Conservation (phyloP, 768 basidiomycete species). For the Lactifluus rugatus region DNA sequence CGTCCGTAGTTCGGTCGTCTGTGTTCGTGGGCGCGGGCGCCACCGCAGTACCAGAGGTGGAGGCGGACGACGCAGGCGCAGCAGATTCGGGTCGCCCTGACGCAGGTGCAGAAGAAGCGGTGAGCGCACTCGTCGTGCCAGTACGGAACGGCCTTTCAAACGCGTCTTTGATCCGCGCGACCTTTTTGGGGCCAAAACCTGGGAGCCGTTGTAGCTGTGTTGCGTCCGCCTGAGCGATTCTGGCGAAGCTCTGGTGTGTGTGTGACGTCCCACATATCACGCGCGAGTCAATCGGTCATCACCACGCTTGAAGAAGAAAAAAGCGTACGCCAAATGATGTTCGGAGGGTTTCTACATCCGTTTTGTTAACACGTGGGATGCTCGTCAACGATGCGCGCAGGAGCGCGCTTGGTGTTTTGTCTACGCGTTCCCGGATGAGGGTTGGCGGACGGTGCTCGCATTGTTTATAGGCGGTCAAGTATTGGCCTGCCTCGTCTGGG, state of each 20-base stretch:
- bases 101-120: no score
- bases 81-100: no score
- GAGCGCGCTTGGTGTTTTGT: conserved; percentile 35
- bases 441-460: conserved; percentile 40
- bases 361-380: conserved; percentile 93
- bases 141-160: conserved; percentile 85
- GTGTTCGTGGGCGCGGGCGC: neutral
- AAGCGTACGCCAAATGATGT: conserved; percentile 78
- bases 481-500: conserved; percentile 84
- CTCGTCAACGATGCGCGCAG: conserved; percentile 76
- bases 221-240: conserved; percentile 61
- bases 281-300: neutral
- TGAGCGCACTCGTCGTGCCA: conserved; percentile 38
- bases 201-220: conserved; percentile 77
- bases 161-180: conserved; percentile 80
- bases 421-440: conserved; percentile 23
- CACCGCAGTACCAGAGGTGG: neutral
- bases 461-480: conserved; percentile 40
- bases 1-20: neutral
- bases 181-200: conserved; percentile 91
- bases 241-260: conserved; percentile 72
- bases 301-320: neutral
- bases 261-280: no score
- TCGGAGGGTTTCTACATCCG: conserved; percentile 87
- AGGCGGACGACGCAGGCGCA: neutral